phyloP scores from a whole-genome alignment of 148 eudicot species.

The Rhododendron vialii region DNA sequence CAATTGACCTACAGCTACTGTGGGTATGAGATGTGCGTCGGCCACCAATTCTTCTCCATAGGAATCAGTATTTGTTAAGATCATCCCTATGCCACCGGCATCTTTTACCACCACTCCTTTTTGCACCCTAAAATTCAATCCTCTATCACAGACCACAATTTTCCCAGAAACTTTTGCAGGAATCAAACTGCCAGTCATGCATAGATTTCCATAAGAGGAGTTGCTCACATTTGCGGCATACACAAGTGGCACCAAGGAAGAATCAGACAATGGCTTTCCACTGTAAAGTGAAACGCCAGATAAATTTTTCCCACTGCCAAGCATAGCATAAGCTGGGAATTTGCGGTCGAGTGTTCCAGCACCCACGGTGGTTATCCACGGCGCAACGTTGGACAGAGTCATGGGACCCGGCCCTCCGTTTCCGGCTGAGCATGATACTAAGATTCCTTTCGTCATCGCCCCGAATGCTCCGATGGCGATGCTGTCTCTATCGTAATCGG shows the following conservation, averaged over 20 bases:
- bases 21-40: constrained; percentile 72
- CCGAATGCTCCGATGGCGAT: constrained; percentile 70
- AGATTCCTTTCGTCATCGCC: constrained; percentile 58
- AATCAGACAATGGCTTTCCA: constrained; percentile 45
- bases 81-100: constrained; percentile 79
- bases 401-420: constrained; percentile 64
- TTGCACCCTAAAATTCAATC: constrained; percentile 48
- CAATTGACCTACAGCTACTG: constrained; percentile 48
- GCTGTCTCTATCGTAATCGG: constrained; percentile 55
- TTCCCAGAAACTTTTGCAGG: constrained; percentile 56
- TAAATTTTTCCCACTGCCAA: constrained; percentile 62
- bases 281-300: constrained; percentile 69
- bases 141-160: constrained; percentile 81
- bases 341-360: constrained; percentile 83
- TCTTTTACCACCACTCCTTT: constrained; percentile 62
- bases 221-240: constrained; percentile 56
- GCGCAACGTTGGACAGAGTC: constrained; percentile 72
- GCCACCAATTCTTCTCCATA: constrained; percentile 75
- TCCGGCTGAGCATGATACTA: constrained; percentile 76
- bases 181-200: constrained; percentile 48
- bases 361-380: constrained; percentile 90
- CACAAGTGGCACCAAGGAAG: constrained; percentile 38
- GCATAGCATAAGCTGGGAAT: constrained; percentile 54
- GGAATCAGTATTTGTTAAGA: constrained; percentile 55
- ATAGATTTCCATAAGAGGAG: constrained; percentile 48